phyloP scores from a whole-genome alignment of 176 grass and related monocot species.

The Phoenix dactylifera region DNA sequence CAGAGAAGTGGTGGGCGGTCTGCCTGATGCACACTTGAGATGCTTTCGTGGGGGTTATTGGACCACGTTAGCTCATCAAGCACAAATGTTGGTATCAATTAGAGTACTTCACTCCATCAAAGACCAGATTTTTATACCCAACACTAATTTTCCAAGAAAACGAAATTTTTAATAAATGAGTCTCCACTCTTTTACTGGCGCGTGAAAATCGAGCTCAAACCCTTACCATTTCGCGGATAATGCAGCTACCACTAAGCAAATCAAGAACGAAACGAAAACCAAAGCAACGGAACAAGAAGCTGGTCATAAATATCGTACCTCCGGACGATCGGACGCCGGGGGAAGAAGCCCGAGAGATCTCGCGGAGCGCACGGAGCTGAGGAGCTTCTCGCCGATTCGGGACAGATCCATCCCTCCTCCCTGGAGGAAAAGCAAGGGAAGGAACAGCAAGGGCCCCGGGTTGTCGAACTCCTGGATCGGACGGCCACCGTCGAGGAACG shows the following conservation, averaged over 20 bases:
- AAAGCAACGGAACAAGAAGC: constrained; percentile 3
- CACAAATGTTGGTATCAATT: too few relatives aligned
- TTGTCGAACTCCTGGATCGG: constrained; percentile 34
- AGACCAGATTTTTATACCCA: too few relatives aligned
- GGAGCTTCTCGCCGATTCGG: constrained; percentile 85
- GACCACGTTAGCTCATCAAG: too few relatives aligned
- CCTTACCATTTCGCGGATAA: too few relatives aligned
- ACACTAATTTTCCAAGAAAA: too few relatives aligned
- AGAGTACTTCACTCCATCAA: too few relatives aligned
- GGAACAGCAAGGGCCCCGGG: constrained; percentile 82
- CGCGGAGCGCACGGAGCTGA: constrained; percentile 92
- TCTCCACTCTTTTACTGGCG: too few relatives aligned
- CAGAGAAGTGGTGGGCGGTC: too few relatives aligned
- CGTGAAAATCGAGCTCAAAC: too few relatives aligned
- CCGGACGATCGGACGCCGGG: constrained; percentile 36
- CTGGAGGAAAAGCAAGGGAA: constrained; percentile 92
- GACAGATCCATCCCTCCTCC: constrained; percentile 97
- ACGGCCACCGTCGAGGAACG: constrained; percentile 6
- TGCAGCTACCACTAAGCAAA: background rate
- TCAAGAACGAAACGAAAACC: constrained; percentile 2
- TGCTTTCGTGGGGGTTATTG: too few relatives aligned
- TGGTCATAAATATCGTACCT: constrained; percentile 21
- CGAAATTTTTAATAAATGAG: too few relatives aligned
- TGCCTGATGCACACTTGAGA: too few relatives aligned
- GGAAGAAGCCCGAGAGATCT: constrained; percentile 77